Base-by-base conservation (phyloP, 2,329 filamentous ascomycete species). In the Trichoderma lentiforme region DNA sequence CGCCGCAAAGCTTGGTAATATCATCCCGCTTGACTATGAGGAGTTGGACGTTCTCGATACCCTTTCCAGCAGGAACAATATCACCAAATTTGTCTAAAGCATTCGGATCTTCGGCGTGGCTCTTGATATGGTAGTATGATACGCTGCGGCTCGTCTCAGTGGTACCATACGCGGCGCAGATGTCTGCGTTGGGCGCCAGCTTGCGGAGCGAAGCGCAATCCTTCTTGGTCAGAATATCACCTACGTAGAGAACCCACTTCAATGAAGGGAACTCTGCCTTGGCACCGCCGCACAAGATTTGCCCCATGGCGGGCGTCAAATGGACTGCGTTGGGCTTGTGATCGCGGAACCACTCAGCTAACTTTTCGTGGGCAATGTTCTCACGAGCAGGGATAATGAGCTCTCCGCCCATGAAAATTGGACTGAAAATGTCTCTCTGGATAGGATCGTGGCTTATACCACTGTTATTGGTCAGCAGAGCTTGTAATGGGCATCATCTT, bases 241-340 rank as follows among this genome's bases (percentile, higher is more conserved):
- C 96, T 1, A 98, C 95, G 74, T 95, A 98, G 85, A 98, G 95
- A 21, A 91, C 94, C 71, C 90, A 86, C 72, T 91, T 86, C n/a
- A 98, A 85, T 14, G 87, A 86, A 1, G 93, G 92, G 77, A 98
- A 97, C 75, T 92, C 82, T 0, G 93, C 90, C 3, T 84, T 91
- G 28, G 94, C 92, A 75, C 93, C 93, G 57, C 94, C 95, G n/a
- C 95, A 91, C 2, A 98, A 84, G 73, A 98, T 96, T 77, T 98
- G 93, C 70, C 95, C 95, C 95, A 98, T 98, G 71, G 96, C 96
- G 11, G 96, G 96, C 1, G 96, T 99, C 51, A 98, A 83, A 81
- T 98, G 96, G 14, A 92, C 94, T 24, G 94, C 92, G 18, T 91
- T 97, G 3, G 92, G 89, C 70, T 87, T 83, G 78, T 92, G 88